Evolutionary conservation across 768 basidiomycete species (phyloP).

Genomic region (Leucocoprinus leucothites): DNA sequence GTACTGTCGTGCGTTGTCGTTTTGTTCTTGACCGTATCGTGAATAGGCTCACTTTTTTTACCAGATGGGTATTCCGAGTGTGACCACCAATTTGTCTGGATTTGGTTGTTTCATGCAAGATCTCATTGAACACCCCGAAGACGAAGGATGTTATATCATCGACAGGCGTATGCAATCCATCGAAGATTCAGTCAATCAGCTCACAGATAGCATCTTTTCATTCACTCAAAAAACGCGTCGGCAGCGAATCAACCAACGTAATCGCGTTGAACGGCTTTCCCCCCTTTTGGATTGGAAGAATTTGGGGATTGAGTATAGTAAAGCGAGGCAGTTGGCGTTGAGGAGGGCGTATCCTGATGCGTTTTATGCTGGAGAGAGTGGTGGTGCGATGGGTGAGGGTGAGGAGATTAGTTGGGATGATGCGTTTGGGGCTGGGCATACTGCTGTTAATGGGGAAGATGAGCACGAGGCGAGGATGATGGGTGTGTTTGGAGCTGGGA

Average conservation of each 20-base stretch:
- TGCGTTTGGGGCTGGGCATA: conserved; percentile 50
- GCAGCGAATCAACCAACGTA: conserved; percentile 98
- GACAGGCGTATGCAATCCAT: conserved; percentile 87
- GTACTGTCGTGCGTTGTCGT: conserved; percentile 75
- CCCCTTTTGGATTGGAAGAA: conserved; percentile 99
- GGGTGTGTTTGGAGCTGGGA: conserved; percentile 40
- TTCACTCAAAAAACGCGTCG: conserved; percentile 86
- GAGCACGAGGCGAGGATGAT: conserved; percentile 31
- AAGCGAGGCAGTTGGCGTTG: conserved; percentile 88
- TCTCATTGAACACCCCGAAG: conserved; percentile 89
- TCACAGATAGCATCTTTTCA: conserved; percentile 69
- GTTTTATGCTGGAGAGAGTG: conserved; percentile 75
- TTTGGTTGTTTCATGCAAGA: conserved; percentile 99
- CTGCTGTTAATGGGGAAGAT: conserved; percentile 45
- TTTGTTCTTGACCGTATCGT: too few species aligned
- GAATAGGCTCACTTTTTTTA: neutral
- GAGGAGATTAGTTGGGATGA: conserved; percentile 29
- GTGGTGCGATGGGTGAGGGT: too few species aligned
- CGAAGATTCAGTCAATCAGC: conserved; percentile 87
- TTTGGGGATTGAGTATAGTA: conserved; percentile 94
- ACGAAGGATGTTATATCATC: conserved; percentile 96
- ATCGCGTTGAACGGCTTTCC: conserved; percentile 91
- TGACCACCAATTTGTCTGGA: conserved; percentile 97
- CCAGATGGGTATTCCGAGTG: conserved; percentile 95
- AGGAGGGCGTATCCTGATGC: conserved; percentile 94